Evolutionary conservation across 257 asterid species (phyloP).

Genomic region (Solanum verrucosum): DNA sequence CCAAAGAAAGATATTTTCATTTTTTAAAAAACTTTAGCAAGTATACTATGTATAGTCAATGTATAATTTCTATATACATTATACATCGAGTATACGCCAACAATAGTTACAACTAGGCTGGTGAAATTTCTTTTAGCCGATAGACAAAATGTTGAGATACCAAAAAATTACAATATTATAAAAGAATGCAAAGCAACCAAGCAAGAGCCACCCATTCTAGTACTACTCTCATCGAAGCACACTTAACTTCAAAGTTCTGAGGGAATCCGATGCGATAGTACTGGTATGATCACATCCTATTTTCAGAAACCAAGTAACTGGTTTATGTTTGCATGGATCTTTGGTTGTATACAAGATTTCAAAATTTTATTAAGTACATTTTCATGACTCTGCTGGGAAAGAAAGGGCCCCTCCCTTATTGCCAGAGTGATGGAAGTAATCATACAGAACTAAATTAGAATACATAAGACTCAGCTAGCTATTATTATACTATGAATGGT

Average conservation of each 20-base stretch:
- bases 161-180: background rate
- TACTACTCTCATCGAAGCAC: background rate
- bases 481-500: background rate
- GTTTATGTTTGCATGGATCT: background rate
- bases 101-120: no score
- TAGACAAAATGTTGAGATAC: background rate
- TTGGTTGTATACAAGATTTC: background rate
- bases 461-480: background rate
- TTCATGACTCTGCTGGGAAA: background rate
- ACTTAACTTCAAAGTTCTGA: background rate
- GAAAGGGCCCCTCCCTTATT: background rate
- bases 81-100: background rate
- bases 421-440: background rate
- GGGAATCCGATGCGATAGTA: no score
- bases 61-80: background rate
- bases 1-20: background rate
- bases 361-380: background rate
- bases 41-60: background rate
- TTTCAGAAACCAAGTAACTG: background rate
- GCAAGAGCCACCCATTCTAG: no score
- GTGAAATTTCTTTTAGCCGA: background rate
- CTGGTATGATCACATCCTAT: background rate
- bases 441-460: background rate
- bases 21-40: background rate
- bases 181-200: background rate